Conservation (phyloP, 352 stramenopile species). For the Blastocystis sp. region DNA sequence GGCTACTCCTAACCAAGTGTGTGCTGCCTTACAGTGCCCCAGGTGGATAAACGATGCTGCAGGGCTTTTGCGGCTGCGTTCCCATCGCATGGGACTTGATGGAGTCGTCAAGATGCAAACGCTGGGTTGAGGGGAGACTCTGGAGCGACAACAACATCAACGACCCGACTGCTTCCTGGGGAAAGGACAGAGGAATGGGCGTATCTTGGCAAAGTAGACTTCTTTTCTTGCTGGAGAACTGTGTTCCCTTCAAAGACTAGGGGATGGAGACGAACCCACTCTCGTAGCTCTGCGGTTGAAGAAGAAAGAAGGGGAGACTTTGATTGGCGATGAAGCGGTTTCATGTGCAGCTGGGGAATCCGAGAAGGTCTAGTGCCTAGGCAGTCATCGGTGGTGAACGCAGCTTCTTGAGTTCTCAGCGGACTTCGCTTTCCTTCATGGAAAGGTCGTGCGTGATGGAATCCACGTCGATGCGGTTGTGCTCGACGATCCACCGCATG, state of each 20-base stretch:
- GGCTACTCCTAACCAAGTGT: slow-evolving; percentile 1
- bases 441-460: background rate
- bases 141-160: background rate
- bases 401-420: background rate
- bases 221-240: background rate
- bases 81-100: background rate
- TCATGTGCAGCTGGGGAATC: background rate
- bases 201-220: background rate
- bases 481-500: background rate
- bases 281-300: background rate
- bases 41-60: background rate
- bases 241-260: background rate
- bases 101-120: background rate
- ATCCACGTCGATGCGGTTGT: background rate
- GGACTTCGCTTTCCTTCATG: slow-evolving; percentile 4
- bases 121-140: background rate
- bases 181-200: background rate
- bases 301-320: background rate
- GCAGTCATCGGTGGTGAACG: background rate
- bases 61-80: background rate
- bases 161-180: background rate
- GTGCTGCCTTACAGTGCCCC: background rate
- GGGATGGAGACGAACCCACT: background rate
- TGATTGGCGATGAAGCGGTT: background rate
- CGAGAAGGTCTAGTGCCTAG: background rate